A percentile compares a stretch with the other conserved stretches of the same genome.
phyloP scores from a whole-genome alignment of 176 grass and related monocot genomes.

The Oryza glumipatula region DNA sequence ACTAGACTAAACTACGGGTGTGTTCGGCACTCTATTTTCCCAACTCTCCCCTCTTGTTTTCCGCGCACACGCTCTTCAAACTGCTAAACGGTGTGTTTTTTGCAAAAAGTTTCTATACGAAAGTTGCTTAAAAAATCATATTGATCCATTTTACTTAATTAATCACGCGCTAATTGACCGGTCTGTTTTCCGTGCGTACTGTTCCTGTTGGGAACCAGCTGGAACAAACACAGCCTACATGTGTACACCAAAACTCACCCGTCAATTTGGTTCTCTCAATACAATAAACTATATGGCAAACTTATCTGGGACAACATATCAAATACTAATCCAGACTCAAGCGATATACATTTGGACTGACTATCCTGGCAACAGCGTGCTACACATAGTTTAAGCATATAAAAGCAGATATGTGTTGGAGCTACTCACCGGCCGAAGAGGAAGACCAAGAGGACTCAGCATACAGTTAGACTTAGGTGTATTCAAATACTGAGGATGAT shows the following conservation, averaged over 20 bases:
- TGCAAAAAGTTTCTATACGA: no score
- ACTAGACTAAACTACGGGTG: neutral
- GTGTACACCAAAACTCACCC: constrained; percentile 10
- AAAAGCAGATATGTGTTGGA: neutral
- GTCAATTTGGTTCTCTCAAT: constrained; percentile 9
- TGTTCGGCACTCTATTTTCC: no score
- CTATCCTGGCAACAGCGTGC: constrained; percentile 22
- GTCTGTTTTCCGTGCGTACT: no score
- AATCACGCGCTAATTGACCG: no score
- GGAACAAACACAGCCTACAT: neutral
- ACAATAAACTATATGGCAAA: constrained; percentile 18
- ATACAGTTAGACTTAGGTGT: constrained; percentile 50
- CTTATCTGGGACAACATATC: constrained; percentile 20
- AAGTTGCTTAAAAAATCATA: no score
- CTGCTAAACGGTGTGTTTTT: no score
- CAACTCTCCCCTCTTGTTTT: no score
- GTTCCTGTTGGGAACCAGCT: no score
- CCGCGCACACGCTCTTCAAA: no score
- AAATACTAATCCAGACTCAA: constrained; percentile 14
- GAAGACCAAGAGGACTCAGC: constrained; percentile 66
- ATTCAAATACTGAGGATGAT: constrained; percentile 64
- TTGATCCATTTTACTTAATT: no score
- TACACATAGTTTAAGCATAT: neutral
- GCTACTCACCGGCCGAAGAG: constrained; percentile 71
- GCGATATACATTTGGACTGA: constrained; percentile 15